Conservation (phyloP, 139 green algal genomes). For the Ettlia oleoabundans region DNA sequence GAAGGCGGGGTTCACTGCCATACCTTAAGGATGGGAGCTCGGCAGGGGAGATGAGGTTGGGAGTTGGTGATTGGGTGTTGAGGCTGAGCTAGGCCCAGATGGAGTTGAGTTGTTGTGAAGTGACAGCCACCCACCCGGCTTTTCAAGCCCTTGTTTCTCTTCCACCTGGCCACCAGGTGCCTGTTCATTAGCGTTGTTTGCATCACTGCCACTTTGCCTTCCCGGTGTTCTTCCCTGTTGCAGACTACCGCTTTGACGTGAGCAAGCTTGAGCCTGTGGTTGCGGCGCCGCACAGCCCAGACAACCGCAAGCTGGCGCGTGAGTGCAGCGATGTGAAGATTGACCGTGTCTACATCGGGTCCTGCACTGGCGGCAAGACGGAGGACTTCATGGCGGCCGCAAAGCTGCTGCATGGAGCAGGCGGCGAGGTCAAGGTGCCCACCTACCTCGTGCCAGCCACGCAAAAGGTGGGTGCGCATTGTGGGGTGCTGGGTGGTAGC, state of each 20-base stretch:
- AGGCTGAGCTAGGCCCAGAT: no score
- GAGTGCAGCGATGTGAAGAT: slow-evolving; percentile 88
- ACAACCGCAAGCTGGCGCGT: slow-evolving; percentile 92
- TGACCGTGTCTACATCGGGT: slow-evolving; percentile 96
- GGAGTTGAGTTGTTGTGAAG: no score
- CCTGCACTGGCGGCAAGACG: slow-evolving; percentile 91
- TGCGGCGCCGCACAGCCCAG: slow-evolving; percentile 93
- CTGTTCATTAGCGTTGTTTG: not conserved
- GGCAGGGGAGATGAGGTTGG: no score
- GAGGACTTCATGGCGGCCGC: slow-evolving; percentile 94
- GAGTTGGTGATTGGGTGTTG: no score
- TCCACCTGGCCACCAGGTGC: not conserved
- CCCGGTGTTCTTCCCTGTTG: not conserved
- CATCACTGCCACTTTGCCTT: not conserved
- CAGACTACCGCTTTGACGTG: slow-evolving; percentile 85
- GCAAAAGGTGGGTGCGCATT: no score
- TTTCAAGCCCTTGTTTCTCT: no score
- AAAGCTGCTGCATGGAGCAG: slow-evolving; percentile 86
- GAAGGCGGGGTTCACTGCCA: no score
- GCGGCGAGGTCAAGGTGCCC: slow-evolving; percentile 89
- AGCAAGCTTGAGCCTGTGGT: slow-evolving; percentile 94
- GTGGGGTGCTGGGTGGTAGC: no score
- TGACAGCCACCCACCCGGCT: no score
- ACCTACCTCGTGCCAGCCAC: slow-evolving; percentile 97
- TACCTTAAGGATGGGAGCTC: no score